Conservation (phyloP, 805 yeast genomes). For the Kuraishia hungarica region DNA sequence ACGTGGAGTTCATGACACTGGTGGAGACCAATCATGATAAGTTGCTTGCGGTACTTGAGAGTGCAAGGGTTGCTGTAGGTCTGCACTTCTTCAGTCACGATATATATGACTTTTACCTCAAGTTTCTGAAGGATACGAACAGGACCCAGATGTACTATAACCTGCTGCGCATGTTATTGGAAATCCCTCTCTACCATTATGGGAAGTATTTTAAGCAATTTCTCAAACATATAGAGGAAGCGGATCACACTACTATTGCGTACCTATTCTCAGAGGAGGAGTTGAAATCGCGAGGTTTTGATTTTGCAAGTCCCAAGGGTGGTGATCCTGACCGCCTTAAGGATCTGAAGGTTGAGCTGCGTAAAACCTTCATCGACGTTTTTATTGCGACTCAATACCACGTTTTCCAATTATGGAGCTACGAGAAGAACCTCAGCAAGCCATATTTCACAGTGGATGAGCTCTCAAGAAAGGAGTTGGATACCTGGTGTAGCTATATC, state of each 20-base stretch:
- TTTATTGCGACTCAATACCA: slow-evolving; percentile 49
- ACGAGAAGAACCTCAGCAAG: slow-evolving; percentile 32
- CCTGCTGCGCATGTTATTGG: slow-evolving; percentile 39
- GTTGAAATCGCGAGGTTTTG: slow-evolving; percentile 10
- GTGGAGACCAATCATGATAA: slow-evolving; percentile 22
- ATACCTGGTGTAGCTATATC: slow-evolving; percentile 51
- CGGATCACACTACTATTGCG: slow-evolving; percentile 17
- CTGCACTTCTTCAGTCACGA: slow-evolving; percentile 40
- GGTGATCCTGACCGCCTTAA: slow-evolving; percentile 9
- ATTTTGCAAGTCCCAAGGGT: slow-evolving; percentile 4
- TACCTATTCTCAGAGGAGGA: slow-evolving; percentile 16
- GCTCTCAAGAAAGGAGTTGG: slow-evolving; percentile 34
- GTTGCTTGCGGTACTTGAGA: slow-evolving; percentile 31
- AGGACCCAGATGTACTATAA: slow-evolving; percentile 24
- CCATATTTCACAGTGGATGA: slow-evolving; percentile 28
- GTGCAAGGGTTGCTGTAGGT: slow-evolving; percentile 41
- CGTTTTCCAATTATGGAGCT: slow-evolving; percentile 38
- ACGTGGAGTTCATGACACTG: slow-evolving; percentile 28
- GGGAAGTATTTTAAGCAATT: slow-evolving; percentile 34
- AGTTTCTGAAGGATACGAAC: slow-evolving; percentile 25
- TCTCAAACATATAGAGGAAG: slow-evolving; percentile 25
- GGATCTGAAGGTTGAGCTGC: slow-evolving; percentile 28
- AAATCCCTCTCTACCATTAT: slow-evolving; percentile 49
- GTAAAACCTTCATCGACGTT: slow-evolving; percentile 40
- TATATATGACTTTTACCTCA: slow-evolving; percentile 42